Evolutionary conservation across 1,139 yeast species (phyloP).

Genomic region (Blastobotrys capitulatus): DNA sequence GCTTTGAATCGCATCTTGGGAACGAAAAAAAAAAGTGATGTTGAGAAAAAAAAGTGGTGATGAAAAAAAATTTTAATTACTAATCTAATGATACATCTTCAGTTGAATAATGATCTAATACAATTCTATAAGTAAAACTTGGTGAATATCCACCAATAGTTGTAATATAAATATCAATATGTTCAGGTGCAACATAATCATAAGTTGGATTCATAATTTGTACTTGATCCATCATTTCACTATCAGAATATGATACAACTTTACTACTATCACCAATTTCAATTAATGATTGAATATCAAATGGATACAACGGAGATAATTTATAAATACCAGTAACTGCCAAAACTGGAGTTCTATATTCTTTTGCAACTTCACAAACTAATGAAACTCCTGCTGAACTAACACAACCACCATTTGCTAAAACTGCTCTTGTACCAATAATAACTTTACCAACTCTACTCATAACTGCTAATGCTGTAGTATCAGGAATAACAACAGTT

Average conservation of each 20-base stretch:
- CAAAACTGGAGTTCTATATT: conserved; percentile 89
- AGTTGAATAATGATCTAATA: conserved; percentile 85
- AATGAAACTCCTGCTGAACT: conserved; percentile 87
- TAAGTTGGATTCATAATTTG: conserved; percentile 89
- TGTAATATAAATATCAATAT: conserved; percentile 89
- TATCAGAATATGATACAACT: conserved; percentile 67
- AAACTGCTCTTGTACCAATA: conserved; percentile 85
- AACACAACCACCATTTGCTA: conserved; percentile 94
- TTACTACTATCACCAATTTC: conserved; percentile 94
- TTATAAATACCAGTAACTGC: conserved; percentile 93
- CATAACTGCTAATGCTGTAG: conserved; percentile 93
- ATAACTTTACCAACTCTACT: conserved; percentile 95
- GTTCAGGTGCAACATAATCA: conserved; percentile 91
- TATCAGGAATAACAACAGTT: conserved; percentile 86
- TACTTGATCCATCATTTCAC: conserved; percentile 55
- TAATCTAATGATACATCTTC: conserved; percentile 44
- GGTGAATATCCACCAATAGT: conserved; percentile 97
- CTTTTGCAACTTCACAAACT: conserved; percentile 94
- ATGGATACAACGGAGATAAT: conserved; percentile 90
- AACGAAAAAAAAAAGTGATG: neutral
- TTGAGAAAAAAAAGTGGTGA: neutral
- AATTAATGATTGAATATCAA: conserved; percentile 77
- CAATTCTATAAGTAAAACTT: conserved; percentile 90
- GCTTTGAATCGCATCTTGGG: conserved; percentile 9
- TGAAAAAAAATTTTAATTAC: neutral